Evolutionary conservation across 352 stramenopile genomes (phyloP).

Genomic region (Phytophthora quininea): DNA sequence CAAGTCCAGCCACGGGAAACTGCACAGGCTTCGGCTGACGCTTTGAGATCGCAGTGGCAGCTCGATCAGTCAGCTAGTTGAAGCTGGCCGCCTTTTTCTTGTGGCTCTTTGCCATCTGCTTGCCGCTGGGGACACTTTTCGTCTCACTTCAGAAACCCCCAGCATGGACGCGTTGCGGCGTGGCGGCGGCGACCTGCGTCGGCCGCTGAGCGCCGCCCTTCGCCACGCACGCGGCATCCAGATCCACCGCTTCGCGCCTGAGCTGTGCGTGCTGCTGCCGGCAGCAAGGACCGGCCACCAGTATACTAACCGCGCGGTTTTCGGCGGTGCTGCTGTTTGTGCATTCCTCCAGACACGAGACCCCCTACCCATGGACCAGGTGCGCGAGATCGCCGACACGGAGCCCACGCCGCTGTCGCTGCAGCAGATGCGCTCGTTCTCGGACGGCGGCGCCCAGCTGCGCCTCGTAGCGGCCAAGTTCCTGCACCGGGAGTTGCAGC

Average conservation of each 20-base stretch:
- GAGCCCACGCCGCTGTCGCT: conserved; percentile 78
- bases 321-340: conserved; percentile 12
- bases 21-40: too few relatives aligned
- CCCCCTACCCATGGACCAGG: conserved; percentile 69
- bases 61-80: too few relatives aligned
- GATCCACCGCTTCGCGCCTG: conserved; percentile 17
- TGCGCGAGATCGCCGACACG: conserved; percentile 56
- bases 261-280: conserved; percentile 11
- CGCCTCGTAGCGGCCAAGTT: conserved; percentile 70
- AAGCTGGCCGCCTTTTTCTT: too few relatives aligned
- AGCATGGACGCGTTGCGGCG: too few relatives aligned
- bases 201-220: not conserved
- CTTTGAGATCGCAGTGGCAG: too few relatives aligned
- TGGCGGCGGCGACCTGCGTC: not conserved
- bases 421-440: conserved; percentile 82
- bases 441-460: conserved; percentile 61
- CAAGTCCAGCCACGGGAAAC: not conserved
- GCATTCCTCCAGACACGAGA: conserved; percentile 15
- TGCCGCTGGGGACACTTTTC: too few relatives aligned
- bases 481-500: conserved; percentile 80
- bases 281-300: not conserved
- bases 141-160: not conserved
- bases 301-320: conserved; percentile 12
- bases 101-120: too few relatives aligned
- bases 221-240: conserved; percentile 12